phyloP scores from a whole-genome alignment of 257 asterid genomes.

The Fraxinus americana region DNA sequence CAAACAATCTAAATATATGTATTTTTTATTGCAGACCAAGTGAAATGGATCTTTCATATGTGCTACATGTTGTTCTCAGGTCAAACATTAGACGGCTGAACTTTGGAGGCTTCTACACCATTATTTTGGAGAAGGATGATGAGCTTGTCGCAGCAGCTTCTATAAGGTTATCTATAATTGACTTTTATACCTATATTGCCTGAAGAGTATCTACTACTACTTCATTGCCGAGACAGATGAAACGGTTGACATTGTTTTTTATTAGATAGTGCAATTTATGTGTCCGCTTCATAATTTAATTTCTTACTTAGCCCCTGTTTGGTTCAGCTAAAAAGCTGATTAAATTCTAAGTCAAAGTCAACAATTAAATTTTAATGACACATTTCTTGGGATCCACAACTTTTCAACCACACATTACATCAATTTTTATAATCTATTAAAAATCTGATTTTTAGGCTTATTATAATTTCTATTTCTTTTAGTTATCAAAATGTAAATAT shows the following conservation, averaged over 20 bases:
- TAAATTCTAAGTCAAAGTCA: too few species aligned
- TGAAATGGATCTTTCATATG: slow-evolving; percentile 22
- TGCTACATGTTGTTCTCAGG: slow-evolving; percentile 43
- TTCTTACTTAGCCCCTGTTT: background rate
- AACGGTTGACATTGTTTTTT: slow-evolving; percentile 20
- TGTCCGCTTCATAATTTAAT: slow-evolving; percentile 12
- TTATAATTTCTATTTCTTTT: slow-evolving; percentile 13
- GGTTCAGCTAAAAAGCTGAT: too few species aligned
- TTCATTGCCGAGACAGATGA: slow-evolving; percentile 2
- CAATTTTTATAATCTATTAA: too few species aligned
- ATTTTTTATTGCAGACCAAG: slow-evolving; percentile 5
- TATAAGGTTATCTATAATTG: slow-evolving; percentile 59
- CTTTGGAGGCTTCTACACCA: slow-evolving; percentile 72
- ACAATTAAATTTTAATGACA: too few species aligned
- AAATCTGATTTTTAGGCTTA: too few species aligned
- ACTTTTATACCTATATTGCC: slow-evolving; percentile 13
- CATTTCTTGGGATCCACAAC: too few species aligned
- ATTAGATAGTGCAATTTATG: slow-evolving; percentile 7
- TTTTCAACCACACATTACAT: too few species aligned
- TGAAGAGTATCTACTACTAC: slow-evolving; percentile 2
- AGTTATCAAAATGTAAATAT: slow-evolving; percentile 1
- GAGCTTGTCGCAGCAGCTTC: slow-evolving; percentile 85
- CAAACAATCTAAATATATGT: background rate
- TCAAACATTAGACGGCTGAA: slow-evolving; percentile 88
- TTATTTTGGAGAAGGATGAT: slow-evolving; percentile 82